Percentiles rank a stretch among this genome's conserved stretches.
phyloP scores from a whole-genome alignment of 345 rosid genomes.

The Geranium brycei region DNA sequence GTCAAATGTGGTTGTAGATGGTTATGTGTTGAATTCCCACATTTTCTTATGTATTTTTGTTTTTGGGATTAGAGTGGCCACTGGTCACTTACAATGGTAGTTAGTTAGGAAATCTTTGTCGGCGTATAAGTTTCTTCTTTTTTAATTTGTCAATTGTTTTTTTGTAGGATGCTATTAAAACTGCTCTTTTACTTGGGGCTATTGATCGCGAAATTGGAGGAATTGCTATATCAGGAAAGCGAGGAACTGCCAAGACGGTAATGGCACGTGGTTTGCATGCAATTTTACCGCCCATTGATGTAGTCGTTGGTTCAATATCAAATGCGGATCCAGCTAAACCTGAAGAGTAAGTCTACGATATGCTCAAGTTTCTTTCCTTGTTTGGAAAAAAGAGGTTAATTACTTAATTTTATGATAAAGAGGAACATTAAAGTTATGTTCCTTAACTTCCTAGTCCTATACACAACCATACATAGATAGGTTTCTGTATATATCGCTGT shows the following conservation, averaged over 20 bases:
- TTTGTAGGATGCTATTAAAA: constrained; percentile 77
- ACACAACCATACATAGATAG: no score
- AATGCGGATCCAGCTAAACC: constrained; percentile 77
- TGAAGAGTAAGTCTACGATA: constrained; percentile 47
- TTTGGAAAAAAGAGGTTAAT: no score
- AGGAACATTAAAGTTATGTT: background rate
- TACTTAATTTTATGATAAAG: background rate
- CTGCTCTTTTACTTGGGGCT: constrained; percentile 89
- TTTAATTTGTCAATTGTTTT: background rate
- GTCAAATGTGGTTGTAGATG: no score
- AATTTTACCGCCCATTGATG: constrained; percentile 85
- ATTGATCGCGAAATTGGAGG: constrained; percentile 91
- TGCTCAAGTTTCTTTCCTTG: background rate
- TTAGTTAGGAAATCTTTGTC: no score
- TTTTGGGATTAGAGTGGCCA: no score
- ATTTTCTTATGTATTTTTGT: no score
- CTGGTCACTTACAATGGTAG: no score
- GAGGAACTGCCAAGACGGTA: constrained; percentile 90
- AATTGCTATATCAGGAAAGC: constrained; percentile 72
- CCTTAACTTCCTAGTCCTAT: no score
- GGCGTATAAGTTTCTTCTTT: no score
- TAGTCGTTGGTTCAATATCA: constrained; percentile 64
- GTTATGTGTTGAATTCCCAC: no score
- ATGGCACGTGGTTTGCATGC: constrained; percentile 95
- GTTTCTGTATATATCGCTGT: no score